Evolutionary conservation across 768 basidiomycete species (phyloP).

Genomic region (Lanmaoa rubissima): DNA sequence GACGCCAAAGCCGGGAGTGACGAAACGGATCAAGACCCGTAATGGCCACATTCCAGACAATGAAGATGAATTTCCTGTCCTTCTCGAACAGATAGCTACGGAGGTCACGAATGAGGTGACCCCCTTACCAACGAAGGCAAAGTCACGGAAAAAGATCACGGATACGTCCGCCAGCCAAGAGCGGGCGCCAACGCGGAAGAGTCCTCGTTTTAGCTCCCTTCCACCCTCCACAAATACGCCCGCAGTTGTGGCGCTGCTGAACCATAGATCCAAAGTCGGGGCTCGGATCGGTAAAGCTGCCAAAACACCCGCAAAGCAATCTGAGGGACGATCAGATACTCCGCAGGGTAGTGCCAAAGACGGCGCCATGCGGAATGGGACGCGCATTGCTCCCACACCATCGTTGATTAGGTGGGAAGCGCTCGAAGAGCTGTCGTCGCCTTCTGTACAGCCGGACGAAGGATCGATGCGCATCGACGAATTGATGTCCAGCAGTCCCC

Average conservation of each 20-base stretch:
- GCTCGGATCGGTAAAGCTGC: not conserved
- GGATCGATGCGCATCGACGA: conserved; percentile 27
- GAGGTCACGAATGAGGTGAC: conserved; percentile 20
- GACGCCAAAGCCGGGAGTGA: conserved; percentile 34
- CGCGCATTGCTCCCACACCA: conserved; percentile 3
- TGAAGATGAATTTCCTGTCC: conserved; percentile 25
- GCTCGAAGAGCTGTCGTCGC: conserved; percentile 26
- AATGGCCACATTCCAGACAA: conserved; percentile 31
- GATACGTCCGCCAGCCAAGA: conserved; percentile 24
- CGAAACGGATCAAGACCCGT: conserved; percentile 44
- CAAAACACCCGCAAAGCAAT: conserved; percentile 14
- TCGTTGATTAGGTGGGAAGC: conserved; percentile 31
- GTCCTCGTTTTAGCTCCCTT: conserved; percentile 12
- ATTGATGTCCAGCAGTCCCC: conserved; percentile 34
- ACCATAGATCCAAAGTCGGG: not conserved
- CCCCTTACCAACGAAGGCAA: conserved; percentile 21
- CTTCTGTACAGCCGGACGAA: conserved; percentile 33
- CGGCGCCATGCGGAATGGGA: not conserved
- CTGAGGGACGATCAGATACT: not conserved
- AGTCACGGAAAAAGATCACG: conserved; percentile 12
- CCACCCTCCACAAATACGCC: conserved; percentile 12
- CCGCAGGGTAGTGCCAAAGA: not conserved
- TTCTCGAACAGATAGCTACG: conserved; percentile 20
- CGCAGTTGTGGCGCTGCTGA: not conserved
- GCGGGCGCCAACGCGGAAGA: conserved; percentile 19